These are phyloP conservation scores for Allium cepa DNA, from an alignment of 106 monocot genomes.

Conservation along the genomic window DNA sequence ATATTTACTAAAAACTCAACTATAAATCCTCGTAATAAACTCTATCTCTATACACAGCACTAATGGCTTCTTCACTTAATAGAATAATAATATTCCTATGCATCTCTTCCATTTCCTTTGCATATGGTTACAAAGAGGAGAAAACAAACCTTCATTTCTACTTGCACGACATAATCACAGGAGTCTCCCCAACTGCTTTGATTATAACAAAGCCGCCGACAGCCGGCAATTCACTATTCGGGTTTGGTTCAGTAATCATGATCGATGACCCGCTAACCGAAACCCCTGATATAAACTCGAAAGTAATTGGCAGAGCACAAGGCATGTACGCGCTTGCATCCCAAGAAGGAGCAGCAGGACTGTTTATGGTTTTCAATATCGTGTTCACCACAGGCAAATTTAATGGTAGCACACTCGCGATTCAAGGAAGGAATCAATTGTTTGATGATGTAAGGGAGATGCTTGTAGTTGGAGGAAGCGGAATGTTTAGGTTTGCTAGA, in stretches of 20 bases:
- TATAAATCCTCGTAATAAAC: too few species aligned
- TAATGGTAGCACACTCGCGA: slow-evolving; percentile 27
- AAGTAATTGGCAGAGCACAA: slow-evolving; percentile 16
- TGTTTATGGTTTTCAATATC: slow-evolving; percentile 20
- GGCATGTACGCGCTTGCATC: slow-evolving; percentile 18
- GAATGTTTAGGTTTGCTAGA: slow-evolving; percentile 15
- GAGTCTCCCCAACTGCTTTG: slow-evolving; percentile 21
- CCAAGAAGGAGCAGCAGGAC: slow-evolving; percentile 2
- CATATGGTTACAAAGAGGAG: too few species aligned
- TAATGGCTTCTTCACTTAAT: too few species aligned
- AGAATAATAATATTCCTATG: too few species aligned
- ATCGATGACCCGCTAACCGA: slow-evolving; percentile 22
- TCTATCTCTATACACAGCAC: too few species aligned
- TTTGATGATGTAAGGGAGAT: slow-evolving; percentile 15
- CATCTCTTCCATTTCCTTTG: slow-evolving; percentile 12
- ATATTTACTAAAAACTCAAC: too few species aligned
- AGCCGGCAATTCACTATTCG: background rate
- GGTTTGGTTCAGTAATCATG: slow-evolving; percentile 19
- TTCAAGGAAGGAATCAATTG: slow-evolving; percentile 19
- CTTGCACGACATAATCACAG: slow-evolving; percentile 23
- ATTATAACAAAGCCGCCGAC: background rate
- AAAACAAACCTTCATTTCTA: slow-evolving; percentile 23
- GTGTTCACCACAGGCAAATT: slow-evolving; percentile 14
- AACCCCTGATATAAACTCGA: slow-evolving; percentile 12
- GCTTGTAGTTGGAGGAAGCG: slow-evolving; percentile 25